Conservation (phyloP, 768 basidiomycete genomes). For the Macrolepiota dolichaula region DNA sequence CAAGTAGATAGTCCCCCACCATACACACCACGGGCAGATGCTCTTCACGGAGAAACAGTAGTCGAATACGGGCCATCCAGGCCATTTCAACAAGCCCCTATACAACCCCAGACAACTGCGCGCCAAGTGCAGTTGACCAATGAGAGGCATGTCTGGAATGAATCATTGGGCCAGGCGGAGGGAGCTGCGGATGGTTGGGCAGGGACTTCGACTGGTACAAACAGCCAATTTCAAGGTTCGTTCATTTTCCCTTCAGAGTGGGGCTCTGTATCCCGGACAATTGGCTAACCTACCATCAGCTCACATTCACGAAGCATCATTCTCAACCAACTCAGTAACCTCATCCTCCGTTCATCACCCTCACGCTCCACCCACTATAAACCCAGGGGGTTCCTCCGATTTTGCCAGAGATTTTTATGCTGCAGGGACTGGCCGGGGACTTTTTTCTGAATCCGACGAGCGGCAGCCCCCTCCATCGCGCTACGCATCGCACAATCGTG, state of each 20-base stretch:
- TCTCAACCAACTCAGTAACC: neutral
- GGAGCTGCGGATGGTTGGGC: neutral
- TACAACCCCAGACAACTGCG: conserved; percentile 5
- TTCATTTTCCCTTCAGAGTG: neutral
- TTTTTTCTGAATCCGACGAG: neutral
- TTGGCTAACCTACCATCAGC: neutral
- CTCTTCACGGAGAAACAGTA: conserved; percentile 54
- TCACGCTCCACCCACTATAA: conserved; percentile 14
- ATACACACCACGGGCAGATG: conserved; percentile 57
- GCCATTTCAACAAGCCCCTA: conserved; percentile 49
- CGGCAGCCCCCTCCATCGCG: neutral
- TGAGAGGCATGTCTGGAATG: neutral
- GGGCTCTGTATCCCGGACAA: conserved; percentile 1
- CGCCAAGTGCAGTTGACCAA: neutral
- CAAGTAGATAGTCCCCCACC: conserved; percentile 65
- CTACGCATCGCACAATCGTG: neutral
- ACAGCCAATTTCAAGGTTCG: neutral
- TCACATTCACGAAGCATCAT: neutral
- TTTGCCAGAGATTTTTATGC: conserved; percentile 66
- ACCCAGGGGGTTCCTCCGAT: conserved; percentile 33
- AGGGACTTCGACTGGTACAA: neutral
- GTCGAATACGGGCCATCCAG: conserved; percentile 60
- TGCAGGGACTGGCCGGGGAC: conserved; percentile 33
- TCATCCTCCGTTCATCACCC: conserved; percentile 22
- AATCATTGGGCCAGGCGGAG: too few relatives aligned